Evolutionary conservation across 495 filamentous ascomycete species (phyloP).

Genomic region (Penicillium malachiteum): DNA sequence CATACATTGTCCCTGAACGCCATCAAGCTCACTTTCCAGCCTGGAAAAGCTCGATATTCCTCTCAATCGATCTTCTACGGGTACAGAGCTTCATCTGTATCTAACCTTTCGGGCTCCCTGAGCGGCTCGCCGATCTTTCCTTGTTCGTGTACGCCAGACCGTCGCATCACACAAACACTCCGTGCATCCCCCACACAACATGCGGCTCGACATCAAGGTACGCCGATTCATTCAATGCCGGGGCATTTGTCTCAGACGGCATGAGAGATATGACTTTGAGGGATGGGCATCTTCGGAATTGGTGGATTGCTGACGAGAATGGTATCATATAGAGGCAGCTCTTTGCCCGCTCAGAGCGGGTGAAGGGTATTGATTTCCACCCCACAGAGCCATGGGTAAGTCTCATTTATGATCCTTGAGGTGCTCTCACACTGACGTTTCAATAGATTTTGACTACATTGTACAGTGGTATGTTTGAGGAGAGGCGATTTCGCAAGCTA

Average conservation of each 20-base stretch:
- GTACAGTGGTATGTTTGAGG: slow-evolving; percentile 73
- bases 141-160: slow-evolving; percentile 36
- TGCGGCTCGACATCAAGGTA: slow-evolving; percentile 93
- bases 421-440: slow-evolving; percentile 13
- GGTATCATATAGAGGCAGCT: slow-evolving; percentile 63
- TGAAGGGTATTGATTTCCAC: slow-evolving; percentile 97
- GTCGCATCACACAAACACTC: slow-evolving; percentile 42
- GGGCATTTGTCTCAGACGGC: neutral
- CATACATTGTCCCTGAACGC: slow-evolving; percentile 40
- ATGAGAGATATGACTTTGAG: slow-evolving; percentile 16
- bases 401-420: slow-evolving; percentile 4
- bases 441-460: slow-evolving; percentile 82
- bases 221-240: slow-evolving; percentile 31
- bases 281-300: slow-evolving; percentile 17
- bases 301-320: slow-evolving; percentile 17
- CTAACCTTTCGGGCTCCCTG: slow-evolving; percentile 32
- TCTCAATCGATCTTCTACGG: slow-evolving; percentile 14
- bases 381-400: slow-evolving; percentile 88
- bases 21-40: slow-evolving; percentile 22
- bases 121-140: slow-evolving; percentile 42
- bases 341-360: slow-evolving; percentile 82
- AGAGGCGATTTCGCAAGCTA: slow-evolving; percentile 2
- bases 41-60: slow-evolving; percentile 17
- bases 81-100: slow-evolving; percentile 16
- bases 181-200: slow-evolving; percentile 51